phyloP scores from a whole-genome alignment of 192 early-diverging fungal genomes.

The Podila verticillata region DNA sequence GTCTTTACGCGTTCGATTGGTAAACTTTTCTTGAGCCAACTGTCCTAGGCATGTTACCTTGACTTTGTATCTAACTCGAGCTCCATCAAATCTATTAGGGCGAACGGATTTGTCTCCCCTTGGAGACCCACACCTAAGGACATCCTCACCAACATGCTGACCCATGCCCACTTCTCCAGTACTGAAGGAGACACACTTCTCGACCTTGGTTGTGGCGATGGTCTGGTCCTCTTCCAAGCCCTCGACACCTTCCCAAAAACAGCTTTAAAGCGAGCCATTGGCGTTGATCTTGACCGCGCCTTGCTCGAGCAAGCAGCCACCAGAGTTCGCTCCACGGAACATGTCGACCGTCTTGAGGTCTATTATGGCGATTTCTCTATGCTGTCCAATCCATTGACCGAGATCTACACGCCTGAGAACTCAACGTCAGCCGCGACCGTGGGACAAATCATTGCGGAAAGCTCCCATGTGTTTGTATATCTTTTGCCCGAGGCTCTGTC shows the following conservation, averaged over 20 bases:
- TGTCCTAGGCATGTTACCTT: background rate
- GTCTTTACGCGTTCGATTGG: constrained; percentile 41
- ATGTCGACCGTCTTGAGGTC: constrained; percentile 12
- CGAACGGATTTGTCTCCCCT: constrained; percentile 32
- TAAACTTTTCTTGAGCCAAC: background rate
- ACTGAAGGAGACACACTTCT: background rate
- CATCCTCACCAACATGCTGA: constrained; percentile 22
- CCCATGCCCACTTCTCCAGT: constrained; percentile 16
- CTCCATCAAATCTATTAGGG: constrained; percentile 6
- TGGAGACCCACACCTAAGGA: constrained; percentile 32
- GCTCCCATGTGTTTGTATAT: constrained; percentile 40
- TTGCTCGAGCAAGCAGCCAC: constrained; percentile 18
- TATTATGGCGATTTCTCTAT: constrained; percentile 32
- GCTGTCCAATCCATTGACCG: constrained; percentile 1
- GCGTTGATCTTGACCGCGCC: constrained; percentile 27
- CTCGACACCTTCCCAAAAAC: constrained; percentile 28
- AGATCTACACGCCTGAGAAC: constrained; percentile 1
- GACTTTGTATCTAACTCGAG: background rate
- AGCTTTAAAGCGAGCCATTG: constrained; percentile 19
- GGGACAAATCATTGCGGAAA: constrained; percentile 6
- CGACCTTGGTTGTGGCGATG: constrained; percentile 43
- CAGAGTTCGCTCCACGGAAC: constrained; percentile 3
- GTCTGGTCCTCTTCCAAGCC: constrained; percentile 28
- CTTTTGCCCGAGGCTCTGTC: constrained; percentile 33
- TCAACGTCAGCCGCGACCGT: background rate